A percentile compares a stretch with the other conserved stretches of the same genome.
Evolutionary conservation across 1,284 basidiomycete species (phyloP).

Genomic region (Ceratobasidium papillatum): DNA sequence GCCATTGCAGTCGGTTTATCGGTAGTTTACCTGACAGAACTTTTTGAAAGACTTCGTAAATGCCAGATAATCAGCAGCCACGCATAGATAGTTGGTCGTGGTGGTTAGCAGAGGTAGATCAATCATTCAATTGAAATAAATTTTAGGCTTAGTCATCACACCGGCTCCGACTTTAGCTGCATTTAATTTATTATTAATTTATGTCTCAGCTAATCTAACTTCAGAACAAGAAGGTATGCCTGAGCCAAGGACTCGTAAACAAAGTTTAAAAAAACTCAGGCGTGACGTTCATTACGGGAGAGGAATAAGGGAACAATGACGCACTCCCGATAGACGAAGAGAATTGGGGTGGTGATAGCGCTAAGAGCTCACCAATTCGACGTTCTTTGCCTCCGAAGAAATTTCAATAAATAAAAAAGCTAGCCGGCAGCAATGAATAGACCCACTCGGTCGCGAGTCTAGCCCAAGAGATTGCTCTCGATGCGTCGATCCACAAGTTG

Average conservation of each 20-base stretch:
- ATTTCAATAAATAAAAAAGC: background rate
- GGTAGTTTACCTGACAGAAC: background rate
- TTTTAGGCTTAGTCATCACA: conserved; percentile 32
- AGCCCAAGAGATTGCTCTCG: conserved; percentile 17
- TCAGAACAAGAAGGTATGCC: background rate
- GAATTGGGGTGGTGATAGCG: conserved; percentile 3
- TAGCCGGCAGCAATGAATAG: background rate
- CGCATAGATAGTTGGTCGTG: background rate
- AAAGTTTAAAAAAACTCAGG: background rate
- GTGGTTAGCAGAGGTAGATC: conserved; percentile 18
- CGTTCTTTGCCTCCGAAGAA: background rate
- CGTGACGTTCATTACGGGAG: background rate
- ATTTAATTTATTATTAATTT: background rate
- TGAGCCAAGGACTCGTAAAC: background rate
- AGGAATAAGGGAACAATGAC: background rate
- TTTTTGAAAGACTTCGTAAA: background rate
- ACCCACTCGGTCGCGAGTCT: background rate
- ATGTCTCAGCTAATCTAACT: conserved; percentile 1
- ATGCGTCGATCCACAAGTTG: background rate
- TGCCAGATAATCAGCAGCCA: background rate
- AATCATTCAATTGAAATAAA: conserved; percentile 24
- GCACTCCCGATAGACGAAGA: background rate
- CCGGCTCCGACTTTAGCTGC: background rate
- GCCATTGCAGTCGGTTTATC: conserved; percentile 48
- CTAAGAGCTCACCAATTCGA: background rate